phyloP scores from a whole-genome alignment of 345 rosid species.

The Bruguiera sexangula region DNA sequence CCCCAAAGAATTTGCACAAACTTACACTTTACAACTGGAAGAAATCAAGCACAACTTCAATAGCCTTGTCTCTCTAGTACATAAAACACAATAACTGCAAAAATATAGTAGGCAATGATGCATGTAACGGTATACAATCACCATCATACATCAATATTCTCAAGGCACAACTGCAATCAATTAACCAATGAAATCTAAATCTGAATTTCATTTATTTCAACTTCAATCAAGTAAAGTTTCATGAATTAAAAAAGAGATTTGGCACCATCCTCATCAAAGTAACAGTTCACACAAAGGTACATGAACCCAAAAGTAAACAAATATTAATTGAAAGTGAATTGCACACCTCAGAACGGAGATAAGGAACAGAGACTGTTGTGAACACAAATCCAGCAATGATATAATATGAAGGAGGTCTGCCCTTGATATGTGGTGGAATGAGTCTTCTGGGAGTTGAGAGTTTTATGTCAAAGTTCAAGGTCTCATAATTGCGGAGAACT shows the following conservation, averaged over 20 bases:
- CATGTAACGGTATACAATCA: too few relatives aligned
- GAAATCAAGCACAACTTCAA: background rate
- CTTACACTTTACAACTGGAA: background rate
- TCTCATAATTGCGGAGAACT: slow-evolving; percentile 70
- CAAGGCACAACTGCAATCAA: background rate
- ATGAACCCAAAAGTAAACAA: background rate
- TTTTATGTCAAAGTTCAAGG: slow-evolving; percentile 65
- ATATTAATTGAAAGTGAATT: background rate
- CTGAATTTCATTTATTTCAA: background rate
- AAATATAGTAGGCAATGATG: background rate
- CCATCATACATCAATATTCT: background rate
- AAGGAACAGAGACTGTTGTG: slow-evolving; percentile 84
- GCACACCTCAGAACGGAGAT: slow-evolving; percentile 87
- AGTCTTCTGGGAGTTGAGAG: slow-evolving; percentile 83
- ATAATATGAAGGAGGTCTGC: slow-evolving; percentile 85
- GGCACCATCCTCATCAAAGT: background rate
- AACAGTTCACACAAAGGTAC: background rate
- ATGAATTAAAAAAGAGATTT: background rate
- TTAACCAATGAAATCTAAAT: background rate
- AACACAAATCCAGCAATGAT: slow-evolving; percentile 93
- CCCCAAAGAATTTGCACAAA: background rate
- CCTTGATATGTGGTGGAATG: slow-evolving; percentile 76
- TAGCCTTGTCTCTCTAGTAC: background rate
- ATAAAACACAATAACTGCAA: background rate
- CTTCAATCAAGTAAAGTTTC: background rate